Base-by-base conservation (phyloP, 1,284 basidiomycete genomes). In the Leccinum subrobustum region DNA sequence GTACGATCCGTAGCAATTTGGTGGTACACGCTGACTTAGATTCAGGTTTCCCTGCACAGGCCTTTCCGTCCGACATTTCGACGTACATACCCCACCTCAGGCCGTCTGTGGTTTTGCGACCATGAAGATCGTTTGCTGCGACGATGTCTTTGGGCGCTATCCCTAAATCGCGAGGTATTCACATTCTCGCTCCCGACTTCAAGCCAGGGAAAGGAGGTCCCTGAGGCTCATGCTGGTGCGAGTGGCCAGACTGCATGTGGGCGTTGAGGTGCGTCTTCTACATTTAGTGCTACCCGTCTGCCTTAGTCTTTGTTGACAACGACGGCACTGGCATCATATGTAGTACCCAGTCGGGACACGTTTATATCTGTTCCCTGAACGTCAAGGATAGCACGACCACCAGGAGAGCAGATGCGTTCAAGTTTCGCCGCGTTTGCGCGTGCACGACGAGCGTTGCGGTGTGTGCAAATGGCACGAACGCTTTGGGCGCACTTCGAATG, bases 251-350 rank as follows among this genome's bases (percentile, higher is more conserved):
- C 72, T 86, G 94, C n/a, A 86, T 94, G 5, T 98, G 95, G 95
- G 90, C 92, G 0, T 77, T 97, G 58, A 81, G 93, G 60, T 87
- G 69, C 44, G 81, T 76, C 35, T 2, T 39, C 56, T 48, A 52
- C 54, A 39, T 27, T 20, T 39, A 8, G 7, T n/a, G n/a, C 58
- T 56, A n/a, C 52, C 50, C 29, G 39, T 11, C 42, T 33, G 54
- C 25, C 20, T 20, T 7, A 50, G 50, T 35, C 18, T 44, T 35
- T 39, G 3, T 60, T 52, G 8, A 37, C 27, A 18, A 62, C 1
- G 95, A 98, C 66, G 94, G 95, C 2, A 86, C 91, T 6, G 85
- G 98, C 68, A 90, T 98, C 68, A 83, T 98, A 48, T 97, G 94
- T 76, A 98, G 35, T 35, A 35, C 96, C 0, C 88, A 91, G 66